A percentile compares a stretch with the other conserved stretches of the same genome.
phyloP scores from a whole-genome alignment of 345 rosid genomes.

The Lepidium didymum region DNA sequence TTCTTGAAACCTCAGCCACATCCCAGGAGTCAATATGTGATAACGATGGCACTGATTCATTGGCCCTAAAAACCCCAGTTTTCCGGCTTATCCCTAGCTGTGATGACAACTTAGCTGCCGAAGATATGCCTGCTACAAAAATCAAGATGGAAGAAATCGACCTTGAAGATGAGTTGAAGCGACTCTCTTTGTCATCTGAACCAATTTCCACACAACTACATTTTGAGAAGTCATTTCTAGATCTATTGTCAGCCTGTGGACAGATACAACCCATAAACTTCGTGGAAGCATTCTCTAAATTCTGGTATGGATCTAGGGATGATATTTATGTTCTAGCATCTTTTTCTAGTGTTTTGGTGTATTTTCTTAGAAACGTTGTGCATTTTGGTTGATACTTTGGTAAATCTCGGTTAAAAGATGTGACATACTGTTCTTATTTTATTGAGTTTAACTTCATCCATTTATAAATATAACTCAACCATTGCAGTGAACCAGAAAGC shows the following conservation, averaged over 20 bases:
- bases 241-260: conserved; percentile 59
- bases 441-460: neutral
- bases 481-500: conserved; percentile 55
- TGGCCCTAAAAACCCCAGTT: conserved; percentile 41
- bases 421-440: neutral
- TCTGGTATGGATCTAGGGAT: conserved; percentile 48
- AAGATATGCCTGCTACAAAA: conserved; percentile 25
- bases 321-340: neutral
- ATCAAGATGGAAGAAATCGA: conserved; percentile 26
- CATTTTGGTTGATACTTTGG: conserved; percentile 1
- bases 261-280: conserved; percentile 56
- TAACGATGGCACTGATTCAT: conserved; percentile 20
- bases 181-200: conserved; percentile 62
- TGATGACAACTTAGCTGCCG: conserved; percentile 11
- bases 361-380: neutral
- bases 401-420: neutral
- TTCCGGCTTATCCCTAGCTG: conserved; percentile 38
- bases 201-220: conserved; percentile 35
- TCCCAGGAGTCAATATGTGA: conserved; percentile 25
- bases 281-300: conserved; percentile 62
- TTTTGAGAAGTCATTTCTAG: conserved; percentile 44
- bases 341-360: neutral
- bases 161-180: conserved; percentile 52
- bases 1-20: conserved; percentile 48
- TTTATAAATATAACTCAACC: conserved; percentile 1